These are phyloP conservation scores for Torulaspora pretoriensis DNA, from an alignment of 1,139 yeast genomes.

Conservation along the genomic window DNA sequence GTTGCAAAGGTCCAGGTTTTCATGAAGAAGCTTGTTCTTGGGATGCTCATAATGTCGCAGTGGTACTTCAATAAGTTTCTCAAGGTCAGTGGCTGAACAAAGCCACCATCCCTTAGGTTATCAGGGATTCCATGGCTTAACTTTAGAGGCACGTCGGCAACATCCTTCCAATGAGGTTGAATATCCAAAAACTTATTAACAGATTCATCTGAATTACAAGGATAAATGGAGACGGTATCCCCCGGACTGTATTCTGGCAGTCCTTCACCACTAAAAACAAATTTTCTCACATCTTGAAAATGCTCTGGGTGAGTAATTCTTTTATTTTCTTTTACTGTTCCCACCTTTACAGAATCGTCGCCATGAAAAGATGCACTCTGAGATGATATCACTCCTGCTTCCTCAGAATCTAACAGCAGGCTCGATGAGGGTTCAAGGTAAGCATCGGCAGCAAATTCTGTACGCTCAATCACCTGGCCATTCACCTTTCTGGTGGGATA, in stretches of 20 bases:
- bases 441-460: slow-evolving; percentile 22
- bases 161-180: slow-evolving; percentile 64
- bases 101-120: slow-evolving; percentile 51
- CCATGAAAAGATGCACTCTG: slow-evolving; percentile 18
- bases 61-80: slow-evolving; percentile 73
- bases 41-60: slow-evolving; percentile 76
- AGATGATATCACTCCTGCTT: slow-evolving; percentile 1
- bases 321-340: slow-evolving; percentile 45
- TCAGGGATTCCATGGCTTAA: slow-evolving; percentile 32
- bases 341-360: slow-evolving; percentile 36
- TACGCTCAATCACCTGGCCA: slow-evolving; percentile 23
- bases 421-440: slow-evolving; percentile 31
- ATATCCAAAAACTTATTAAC: slow-evolving; percentile 63
- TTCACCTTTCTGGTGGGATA: slow-evolving; percentile 37
- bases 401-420: slow-evolving; percentile 16
- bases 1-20: slow-evolving; percentile 68
- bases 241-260: slow-evolving; percentile 58
- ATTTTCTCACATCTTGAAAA: slow-evolving; percentile 83
- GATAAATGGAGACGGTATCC: slow-evolving; percentile 73
- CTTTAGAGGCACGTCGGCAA: slow-evolving; percentile 51
- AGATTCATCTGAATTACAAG: slow-evolving; percentile 59
- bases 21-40: slow-evolving; percentile 76
- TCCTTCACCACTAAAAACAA: slow-evolving; percentile 41
- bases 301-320: slow-evolving; percentile 68
- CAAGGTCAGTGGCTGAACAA: slow-evolving; percentile 56